Percentiles rank a stretch among this genome's conserved stretches.
These are phyloP conservation scores for Ustilago trichophora DNA, from an alignment of 1,284 basidiomycete species.

Conservation along the genomic window DNA sequence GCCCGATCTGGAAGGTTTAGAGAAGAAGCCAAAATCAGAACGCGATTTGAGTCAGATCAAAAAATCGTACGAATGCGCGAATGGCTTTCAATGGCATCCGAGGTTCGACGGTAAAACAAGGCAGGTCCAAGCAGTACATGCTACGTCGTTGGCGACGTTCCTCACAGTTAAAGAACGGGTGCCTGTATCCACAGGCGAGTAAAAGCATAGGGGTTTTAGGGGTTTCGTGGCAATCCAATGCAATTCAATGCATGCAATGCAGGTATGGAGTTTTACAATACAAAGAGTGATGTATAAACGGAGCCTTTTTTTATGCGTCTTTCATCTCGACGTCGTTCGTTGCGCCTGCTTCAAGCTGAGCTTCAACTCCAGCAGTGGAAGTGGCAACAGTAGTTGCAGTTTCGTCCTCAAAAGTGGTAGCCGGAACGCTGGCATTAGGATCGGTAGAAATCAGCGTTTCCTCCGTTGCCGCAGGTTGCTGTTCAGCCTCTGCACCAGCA, in stretches of 20 bases:
- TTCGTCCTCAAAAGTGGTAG: slow-evolving; percentile 17
- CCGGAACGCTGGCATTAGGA: slow-evolving; percentile 8
- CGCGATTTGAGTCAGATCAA: slow-evolving; percentile 30
- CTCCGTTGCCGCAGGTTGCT: slow-evolving; percentile 10
- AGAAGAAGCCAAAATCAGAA: slow-evolving; percentile 11
- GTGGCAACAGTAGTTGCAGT: not conserved
- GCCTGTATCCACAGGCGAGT: not conserved
- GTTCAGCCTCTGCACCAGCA: slow-evolving; percentile 15
- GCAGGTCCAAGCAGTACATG: no score
- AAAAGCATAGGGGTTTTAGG: not conserved
- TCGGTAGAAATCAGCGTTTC: slow-evolving; percentile 12
- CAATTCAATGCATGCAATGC: no score
- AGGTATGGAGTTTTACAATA: not conserved
- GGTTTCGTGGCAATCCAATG: no score
- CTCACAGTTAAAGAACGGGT: slow-evolving; percentile 6
- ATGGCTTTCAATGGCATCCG: slow-evolving; percentile 20
- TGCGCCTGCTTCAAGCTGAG: not conserved
- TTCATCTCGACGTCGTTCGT: slow-evolving; percentile 33
- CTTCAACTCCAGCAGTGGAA: not conserved
- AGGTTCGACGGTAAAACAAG: not conserved
- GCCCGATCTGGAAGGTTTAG: not conserved
- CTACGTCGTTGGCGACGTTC: slow-evolving; percentile 16
- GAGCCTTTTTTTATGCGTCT: slow-evolving; percentile 3
- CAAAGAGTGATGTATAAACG: not conserved
- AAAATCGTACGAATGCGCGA: slow-evolving; percentile 18